Conservation (phyloP, 2,329 filamentous ascomycete genomes). For the Arthrobotrys entomopaga region DNA sequence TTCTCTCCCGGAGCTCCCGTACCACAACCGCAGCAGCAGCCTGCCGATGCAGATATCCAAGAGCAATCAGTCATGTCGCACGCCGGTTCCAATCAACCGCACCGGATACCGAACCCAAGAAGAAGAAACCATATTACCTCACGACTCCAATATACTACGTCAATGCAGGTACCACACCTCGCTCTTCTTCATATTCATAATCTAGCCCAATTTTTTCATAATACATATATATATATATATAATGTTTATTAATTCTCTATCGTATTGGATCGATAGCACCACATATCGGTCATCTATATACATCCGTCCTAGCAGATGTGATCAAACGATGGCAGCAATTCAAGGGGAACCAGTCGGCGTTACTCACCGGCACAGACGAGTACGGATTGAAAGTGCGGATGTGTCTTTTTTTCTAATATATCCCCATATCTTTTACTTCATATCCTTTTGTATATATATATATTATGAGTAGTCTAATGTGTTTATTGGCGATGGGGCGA, state of each 20-base stretch:
- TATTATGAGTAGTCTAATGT: too few relatives aligned
- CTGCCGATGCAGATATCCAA: background rate
- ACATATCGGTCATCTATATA: conserved; percentile 94
- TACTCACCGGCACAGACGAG: conserved; percentile 94
- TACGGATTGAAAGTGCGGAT: conserved; percentile 83
- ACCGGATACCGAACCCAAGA: conserved; percentile 63
- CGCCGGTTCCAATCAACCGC: conserved; percentile 29
- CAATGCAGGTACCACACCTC: conserved; percentile 76
- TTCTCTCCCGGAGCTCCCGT: conserved; percentile 6
- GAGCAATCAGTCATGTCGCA: background rate
- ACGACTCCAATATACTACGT: conserved; percentile 99
- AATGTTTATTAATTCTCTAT: background rate
- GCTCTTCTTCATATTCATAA: background rate
- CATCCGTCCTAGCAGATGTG: conserved; percentile 88
- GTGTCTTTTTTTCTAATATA: conserved; percentile 20
- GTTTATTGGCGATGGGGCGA: background rate
- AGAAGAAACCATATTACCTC: conserved; percentile 90
- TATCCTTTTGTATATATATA: too few relatives aligned
- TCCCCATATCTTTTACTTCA: too few relatives aligned
- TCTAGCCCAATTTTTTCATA: too few relatives aligned
- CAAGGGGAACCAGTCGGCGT: conserved; percentile 74
- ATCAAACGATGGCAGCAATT: conserved; percentile 90
- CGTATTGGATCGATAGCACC: conserved; percentile 70
- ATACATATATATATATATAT: background rate
- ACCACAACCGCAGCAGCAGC: conserved; percentile 6